phyloP scores from a whole-genome alignment of 139 green algal genomes.

The Tetratostichococcus sp. region DNA sequence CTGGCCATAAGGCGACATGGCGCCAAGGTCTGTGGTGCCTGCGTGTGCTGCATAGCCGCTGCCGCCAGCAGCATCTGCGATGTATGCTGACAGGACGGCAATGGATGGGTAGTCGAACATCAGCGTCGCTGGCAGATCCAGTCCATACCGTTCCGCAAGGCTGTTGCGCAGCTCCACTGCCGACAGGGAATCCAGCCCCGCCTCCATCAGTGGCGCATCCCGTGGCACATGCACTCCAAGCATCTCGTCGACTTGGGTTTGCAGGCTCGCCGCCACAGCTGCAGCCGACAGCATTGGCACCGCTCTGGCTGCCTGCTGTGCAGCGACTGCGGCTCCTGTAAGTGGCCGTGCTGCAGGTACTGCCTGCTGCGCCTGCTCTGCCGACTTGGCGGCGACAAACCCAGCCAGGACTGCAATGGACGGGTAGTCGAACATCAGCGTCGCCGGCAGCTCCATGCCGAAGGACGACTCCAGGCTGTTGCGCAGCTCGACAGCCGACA shows the following conservation, averaged over 20 bases:
- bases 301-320: not conserved
- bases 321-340: conserved; percentile 4
- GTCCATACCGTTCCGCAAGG: not conserved
- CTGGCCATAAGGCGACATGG: not conserved
- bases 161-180: conserved; percentile 41
- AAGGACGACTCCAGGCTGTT: conserved; percentile 62
- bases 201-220: conserved; percentile 48
- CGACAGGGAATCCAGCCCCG: conserved; percentile 66
- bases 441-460: conserved; percentile 52
- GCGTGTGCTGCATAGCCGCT: not conserved
- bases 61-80: not conserved
- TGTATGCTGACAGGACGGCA: conserved; percentile 18
- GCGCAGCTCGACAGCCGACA: conserved; percentile 79
- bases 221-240: conserved; percentile 6
- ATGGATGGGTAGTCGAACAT: conserved; percentile 39
- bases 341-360: not conserved
- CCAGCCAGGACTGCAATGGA: conserved; percentile 38
- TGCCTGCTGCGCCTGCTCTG: not conserved
- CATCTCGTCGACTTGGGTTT: conserved; percentile 17
- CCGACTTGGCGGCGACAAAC: conserved; percentile 28
- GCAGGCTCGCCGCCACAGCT: not conserved
- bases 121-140: conserved; percentile 22
- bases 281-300: not conserved
- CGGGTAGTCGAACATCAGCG: conserved; percentile 72
- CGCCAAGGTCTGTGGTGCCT: not conserved